Conservation (phyloP, 2,329 filamentous ascomycete genomes). For the Fusarium sp. region DNA sequence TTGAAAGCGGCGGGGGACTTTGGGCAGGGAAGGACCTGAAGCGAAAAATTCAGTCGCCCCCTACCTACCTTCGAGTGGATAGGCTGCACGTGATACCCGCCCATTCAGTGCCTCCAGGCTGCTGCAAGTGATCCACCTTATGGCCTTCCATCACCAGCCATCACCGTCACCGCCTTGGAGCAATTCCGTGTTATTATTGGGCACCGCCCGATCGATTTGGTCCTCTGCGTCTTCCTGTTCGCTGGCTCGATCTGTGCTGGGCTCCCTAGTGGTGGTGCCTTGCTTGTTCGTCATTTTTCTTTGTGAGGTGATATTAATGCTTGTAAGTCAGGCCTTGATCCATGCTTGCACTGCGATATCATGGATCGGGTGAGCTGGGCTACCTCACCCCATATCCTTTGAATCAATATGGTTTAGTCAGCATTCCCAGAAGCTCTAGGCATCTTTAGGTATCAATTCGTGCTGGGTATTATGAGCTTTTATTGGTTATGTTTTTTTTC, state of each 20-base stretch:
- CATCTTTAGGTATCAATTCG: slow-evolving; percentile 25
- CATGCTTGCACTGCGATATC: slow-evolving; percentile 17
- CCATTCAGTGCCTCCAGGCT: slow-evolving; percentile 23
- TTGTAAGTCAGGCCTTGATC: slow-evolving; percentile 2
- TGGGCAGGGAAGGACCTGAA: slow-evolving; percentile 49
- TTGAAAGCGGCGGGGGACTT: slow-evolving; percentile 55
- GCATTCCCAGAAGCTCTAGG: slow-evolving; percentile 9
- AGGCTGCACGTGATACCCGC: slow-evolving; percentile 48
- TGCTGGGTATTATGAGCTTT: not conserved
- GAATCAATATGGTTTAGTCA: slow-evolving; percentile 24
- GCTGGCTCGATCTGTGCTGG: slow-evolving; percentile 13
- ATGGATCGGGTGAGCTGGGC: slow-evolving; percentile 9
- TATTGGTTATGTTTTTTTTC: slow-evolving; percentile 8
- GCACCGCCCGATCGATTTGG: slow-evolving; percentile 18
- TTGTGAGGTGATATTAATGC: slow-evolving; percentile 6
- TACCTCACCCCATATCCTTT: not conserved
- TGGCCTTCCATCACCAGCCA: slow-evolving; percentile 25
- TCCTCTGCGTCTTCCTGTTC: slow-evolving; percentile 21
- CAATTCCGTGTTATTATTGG: slow-evolving; percentile 36
- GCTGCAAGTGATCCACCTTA: slow-evolving; percentile 25
- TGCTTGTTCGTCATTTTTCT: slow-evolving; percentile 8
- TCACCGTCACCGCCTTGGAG: slow-evolving; percentile 42
- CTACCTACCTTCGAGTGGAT: slow-evolving; percentile 36
- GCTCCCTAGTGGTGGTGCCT: slow-evolving; percentile 26
- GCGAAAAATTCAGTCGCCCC: slow-evolving; percentile 56